Evolutionary conservation across 2,329 filamentous ascomycete genomes (phyloP).

Genomic region (Aureobasidium melanogenum): DNA sequence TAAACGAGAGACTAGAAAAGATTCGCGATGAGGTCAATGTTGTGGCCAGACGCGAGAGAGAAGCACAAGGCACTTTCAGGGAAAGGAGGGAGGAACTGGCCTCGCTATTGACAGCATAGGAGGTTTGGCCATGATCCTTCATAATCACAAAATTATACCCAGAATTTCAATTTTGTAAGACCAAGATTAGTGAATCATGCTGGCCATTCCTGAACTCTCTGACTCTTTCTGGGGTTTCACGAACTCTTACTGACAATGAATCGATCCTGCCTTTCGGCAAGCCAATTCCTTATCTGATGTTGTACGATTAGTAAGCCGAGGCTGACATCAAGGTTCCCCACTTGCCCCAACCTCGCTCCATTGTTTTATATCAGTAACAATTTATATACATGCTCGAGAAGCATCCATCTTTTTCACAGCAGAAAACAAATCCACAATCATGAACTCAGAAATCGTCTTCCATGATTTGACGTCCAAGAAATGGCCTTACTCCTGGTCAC

Average conservation of each 20-base stretch:
- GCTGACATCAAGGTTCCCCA: background rate
- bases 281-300: background rate
- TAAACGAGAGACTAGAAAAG: conserved; percentile 61
- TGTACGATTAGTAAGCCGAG: background rate
- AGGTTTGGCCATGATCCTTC: background rate
- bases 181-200: background rate
- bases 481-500: conserved; percentile 4
- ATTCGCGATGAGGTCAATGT: conserved; percentile 77
- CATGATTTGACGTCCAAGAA: background rate
- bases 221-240: too few species aligned
- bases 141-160: background rate
- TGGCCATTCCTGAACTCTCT: background rate
- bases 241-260: background rate
- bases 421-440: background rate
- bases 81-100: conserved; percentile 69
- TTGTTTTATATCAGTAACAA: background rate
- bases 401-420: too few species aligned
- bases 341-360: background rate
- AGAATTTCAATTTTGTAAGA: too few species aligned
- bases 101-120: conserved; percentile 34
- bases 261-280: background rate
- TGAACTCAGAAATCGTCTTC: background rate
- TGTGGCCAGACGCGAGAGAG: conserved; percentile 71
- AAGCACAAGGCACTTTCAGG: conserved; percentile 82
- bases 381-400: background rate